Percentiles rank a stretch among this genome's conserved stretches.
phyloP scores from a whole-genome alignment of 805 yeast species.

The Yarrowia divulgata region DNA sequence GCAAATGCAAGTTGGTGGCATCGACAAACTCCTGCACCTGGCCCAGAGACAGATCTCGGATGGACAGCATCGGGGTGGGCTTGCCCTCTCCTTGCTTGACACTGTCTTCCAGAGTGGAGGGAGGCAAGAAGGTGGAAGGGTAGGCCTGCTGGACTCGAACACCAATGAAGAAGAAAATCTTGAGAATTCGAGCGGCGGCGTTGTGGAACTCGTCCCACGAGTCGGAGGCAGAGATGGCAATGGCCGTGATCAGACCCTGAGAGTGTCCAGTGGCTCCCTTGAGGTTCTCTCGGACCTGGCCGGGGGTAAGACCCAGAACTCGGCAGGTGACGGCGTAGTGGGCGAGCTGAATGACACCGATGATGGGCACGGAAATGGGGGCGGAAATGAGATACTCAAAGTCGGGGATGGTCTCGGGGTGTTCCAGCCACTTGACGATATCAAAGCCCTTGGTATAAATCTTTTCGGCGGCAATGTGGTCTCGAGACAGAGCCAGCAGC shows the following conservation, averaged over 20 bases:
- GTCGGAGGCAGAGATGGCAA: slow-evolving; percentile 81
- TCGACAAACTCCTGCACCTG: slow-evolving; percentile 83
- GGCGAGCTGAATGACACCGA: slow-evolving; percentile 92
- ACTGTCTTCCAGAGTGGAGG: slow-evolving; percentile 89
- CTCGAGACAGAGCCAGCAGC: slow-evolving; percentile 70
- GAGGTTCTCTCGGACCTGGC: slow-evolving; percentile 74
- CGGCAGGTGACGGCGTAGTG: slow-evolving; percentile 90
- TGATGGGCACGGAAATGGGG: slow-evolving; percentile 96
- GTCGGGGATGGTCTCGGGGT: slow-evolving; percentile 87
- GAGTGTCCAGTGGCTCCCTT: slow-evolving; percentile 57
- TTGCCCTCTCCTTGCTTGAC: slow-evolving; percentile 93
- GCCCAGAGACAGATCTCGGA: slow-evolving; percentile 81
- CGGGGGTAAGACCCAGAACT: slow-evolving; percentile 86
- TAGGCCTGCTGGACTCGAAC: slow-evolving; percentile 87
- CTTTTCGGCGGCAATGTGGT: slow-evolving; percentile 80
- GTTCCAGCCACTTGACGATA: slow-evolving; percentile 83
- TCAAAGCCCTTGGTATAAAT: slow-evolving; percentile 94
- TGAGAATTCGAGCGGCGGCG: slow-evolving; percentile 77
- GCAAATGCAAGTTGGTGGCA: slow-evolving; percentile 91
- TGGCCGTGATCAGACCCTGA: slow-evolving; percentile 79
- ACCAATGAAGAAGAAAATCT: slow-evolving; percentile 90
- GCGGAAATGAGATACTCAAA: slow-evolving; percentile 85
- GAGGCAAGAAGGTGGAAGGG: slow-evolving; percentile 94
- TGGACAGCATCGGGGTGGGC: slow-evolving; percentile 97
- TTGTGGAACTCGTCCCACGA: slow-evolving; percentile 84